Evolutionary conservation across 108 stramenopile species (phyloP), one percentile per base, ranked within the genome.

Genomic region (Heterococcus sp.): DNA sequence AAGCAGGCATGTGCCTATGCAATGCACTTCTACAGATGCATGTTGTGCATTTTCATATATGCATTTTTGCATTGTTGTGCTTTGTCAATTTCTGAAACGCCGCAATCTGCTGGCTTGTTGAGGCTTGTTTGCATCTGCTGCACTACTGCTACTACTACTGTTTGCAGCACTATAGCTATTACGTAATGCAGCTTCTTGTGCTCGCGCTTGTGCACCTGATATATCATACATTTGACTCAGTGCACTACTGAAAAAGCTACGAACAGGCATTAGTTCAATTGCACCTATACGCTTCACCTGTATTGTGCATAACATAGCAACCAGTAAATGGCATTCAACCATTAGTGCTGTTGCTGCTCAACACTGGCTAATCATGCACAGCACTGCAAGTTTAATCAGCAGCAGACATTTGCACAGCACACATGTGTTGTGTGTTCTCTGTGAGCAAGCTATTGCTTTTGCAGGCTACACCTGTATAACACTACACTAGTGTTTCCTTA

Each of bases 281-380:
- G 79, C 79, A 3, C 79, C 79, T 2, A 80, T 63, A 65, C 72
- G 40, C 66, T 80, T 80, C 26, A 80, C 79, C 79, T 79, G 38
- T 2, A 26, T 58, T 3, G 0, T 32, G 33, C 67, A 14, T 21
- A 21, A 21, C 14, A 58, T 14, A 21, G 46, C n/a, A n/a, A n/a
- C n/a, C n/a, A n/a, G n/a, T n/a, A n/a, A n/a, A n/a, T n/a, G n/a
- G n/a, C n/a, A n/a, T n/a, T n/a, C n/a, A n/a, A n/a, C n/a, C n/a
- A n/a, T n/a, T n/a, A n/a, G n/a, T n/a, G n/a, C n/a, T n/a, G n/a
- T n/a, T n/a, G 46, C 21, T 14, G 14, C 46, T 58, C 14, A 58
- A n/a, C n/a, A n/a, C n/a, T n/a, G n/a, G n/a, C n/a, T n/a, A n/a
- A n/a, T n/a, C n/a, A n/a, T n/a, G n/a, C n/a, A n/a, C n/a, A 64